Base-by-base conservation (phyloP, 2,329 filamentous ascomycete genomes). In the Nakataea oryzae region DNA sequence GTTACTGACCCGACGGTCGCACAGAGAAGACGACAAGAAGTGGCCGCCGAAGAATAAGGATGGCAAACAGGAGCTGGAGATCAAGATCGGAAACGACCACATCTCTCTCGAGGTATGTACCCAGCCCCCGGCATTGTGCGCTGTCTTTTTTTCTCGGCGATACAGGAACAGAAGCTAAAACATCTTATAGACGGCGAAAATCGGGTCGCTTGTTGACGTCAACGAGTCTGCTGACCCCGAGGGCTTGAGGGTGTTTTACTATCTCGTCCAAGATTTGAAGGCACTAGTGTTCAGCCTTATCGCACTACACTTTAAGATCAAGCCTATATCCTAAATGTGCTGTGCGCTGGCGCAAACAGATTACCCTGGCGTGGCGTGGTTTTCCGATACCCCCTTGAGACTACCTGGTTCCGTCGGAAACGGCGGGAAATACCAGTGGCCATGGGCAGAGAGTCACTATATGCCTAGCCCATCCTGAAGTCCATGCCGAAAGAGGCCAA, bases 11-110 rank as follows among this genome's bases (percentile, higher is more conserved):
- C 7, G 26, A 34, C 29, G 47, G 24, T 3, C 24, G 24, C 50
- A 65, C 68, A 96, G 91, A 79, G 95, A 99, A 86, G 95, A 99
- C 72, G 95, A 99, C 74, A 90, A 87, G 29, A 97, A 97, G 74
- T 99, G 95, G 95, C 95, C 95, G 0, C 91, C 96, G 75, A 99
- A 97, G 84, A 99, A 99, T 79, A 97, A 97, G 78, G 95, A 99
- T 70, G 95, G 95, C 47, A 86, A 93, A 66, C 95, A 99, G 74
- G 95, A 99, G 77, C 81, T 99, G 58, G 95, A 99, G 75, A 97
- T 99, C 63, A 85, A 93, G 59, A 74, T 99, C 62, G 95, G 93
- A 55, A 95, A 89, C 70, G 95, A 99, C 66, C 93, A 97, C 74
- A 97, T 99, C 68, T 96, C 92, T 1, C 99, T 99, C 68, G 95